Evolutionary conservation across 306 rosid species (phyloP).

Genomic region (Coriaria nepalensis): DNA sequence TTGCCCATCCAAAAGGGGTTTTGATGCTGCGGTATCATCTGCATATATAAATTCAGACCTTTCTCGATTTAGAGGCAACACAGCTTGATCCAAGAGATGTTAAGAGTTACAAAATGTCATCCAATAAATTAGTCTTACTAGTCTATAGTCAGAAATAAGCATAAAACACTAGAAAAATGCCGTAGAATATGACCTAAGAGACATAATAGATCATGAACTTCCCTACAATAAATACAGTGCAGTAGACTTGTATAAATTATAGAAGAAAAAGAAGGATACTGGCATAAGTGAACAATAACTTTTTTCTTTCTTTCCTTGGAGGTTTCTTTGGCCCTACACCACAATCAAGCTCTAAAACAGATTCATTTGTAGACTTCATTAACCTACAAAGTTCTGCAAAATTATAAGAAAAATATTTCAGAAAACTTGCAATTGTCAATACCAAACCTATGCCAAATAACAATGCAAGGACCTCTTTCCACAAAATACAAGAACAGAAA

Average conservation of each 20-base stretch:
- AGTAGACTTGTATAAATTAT: too few species aligned
- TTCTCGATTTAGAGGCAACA: slow-evolving; percentile 36
- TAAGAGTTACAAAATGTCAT: slow-evolving; percentile 28
- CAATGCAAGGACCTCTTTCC: too few species aligned
- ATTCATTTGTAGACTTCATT: slow-evolving; percentile 31
- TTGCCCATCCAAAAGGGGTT: slow-evolving; percentile 28
- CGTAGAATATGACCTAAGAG: neutral
- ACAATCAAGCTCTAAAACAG: slow-evolving; percentile 39
- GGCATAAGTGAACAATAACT: slow-evolving; percentile 36
- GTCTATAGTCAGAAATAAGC: slow-evolving; percentile 1
- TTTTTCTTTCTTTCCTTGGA: slow-evolving; percentile 69
- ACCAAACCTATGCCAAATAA: too few species aligned
- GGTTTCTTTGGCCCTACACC: slow-evolving; percentile 44
- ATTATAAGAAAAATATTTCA: slow-evolving; percentile 14
- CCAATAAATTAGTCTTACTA: slow-evolving; percentile 11
- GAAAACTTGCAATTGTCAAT: too few species aligned
- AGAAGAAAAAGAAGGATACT: slow-evolving; percentile 48
- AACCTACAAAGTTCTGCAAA: slow-evolving; percentile 75
- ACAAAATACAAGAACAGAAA: too few species aligned
- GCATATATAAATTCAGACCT: slow-evolving; percentile 34
- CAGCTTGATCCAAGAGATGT: slow-evolving; percentile 36
- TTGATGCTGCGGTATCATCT: slow-evolving; percentile 27
- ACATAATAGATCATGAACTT: slow-evolving; percentile 3
- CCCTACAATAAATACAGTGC: too few species aligned
- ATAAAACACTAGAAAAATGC: too few species aligned